These are phyloP conservation scores for Tetrahymena thermophila DNA, from an alignment of 73 alveolate species.

Conservation along the genomic window DNA sequence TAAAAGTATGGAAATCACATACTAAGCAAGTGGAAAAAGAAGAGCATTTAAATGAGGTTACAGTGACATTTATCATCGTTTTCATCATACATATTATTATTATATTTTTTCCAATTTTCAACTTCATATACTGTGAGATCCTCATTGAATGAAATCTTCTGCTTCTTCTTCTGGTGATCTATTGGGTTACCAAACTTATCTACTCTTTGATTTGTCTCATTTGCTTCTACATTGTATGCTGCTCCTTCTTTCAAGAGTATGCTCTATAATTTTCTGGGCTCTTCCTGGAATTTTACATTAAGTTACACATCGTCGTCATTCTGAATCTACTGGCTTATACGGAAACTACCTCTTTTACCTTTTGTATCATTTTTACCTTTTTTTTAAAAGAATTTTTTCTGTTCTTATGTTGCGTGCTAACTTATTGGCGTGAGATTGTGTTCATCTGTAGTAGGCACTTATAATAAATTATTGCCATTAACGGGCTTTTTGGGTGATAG, in stretches of 20 bases:
- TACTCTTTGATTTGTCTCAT: background rate
- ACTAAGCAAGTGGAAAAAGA: conserved; percentile 2
- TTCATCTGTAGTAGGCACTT: background rate
- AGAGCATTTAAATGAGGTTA: conserved; percentile 1
- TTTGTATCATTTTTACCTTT: background rate
- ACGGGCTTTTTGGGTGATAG: background rate
- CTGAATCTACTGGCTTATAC: background rate
- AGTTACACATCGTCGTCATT: background rate
- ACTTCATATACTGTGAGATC: background rate
- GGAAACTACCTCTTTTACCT: background rate
- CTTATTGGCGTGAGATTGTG: background rate
- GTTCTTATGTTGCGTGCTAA: background rate
- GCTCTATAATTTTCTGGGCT: background rate
- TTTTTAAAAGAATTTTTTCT: background rate
- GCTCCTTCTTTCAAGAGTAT: background rate
- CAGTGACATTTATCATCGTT: conserved; percentile 2
- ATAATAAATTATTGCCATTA: background rate
- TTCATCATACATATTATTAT: background rate
- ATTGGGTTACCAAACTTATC: background rate
- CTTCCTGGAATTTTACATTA: background rate
- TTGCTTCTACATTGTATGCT: conserved; percentile 2
- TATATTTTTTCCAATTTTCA: background rate
- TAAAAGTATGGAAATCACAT: background rate
- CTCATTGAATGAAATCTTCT: background rate
- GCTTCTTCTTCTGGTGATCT: background rate